These are phyloP conservation scores for Parasarocladium wereldwijsianum DNA, from an alignment of 2,329 filamentous ascomycete genomes.

Conservation along the genomic window DNA sequence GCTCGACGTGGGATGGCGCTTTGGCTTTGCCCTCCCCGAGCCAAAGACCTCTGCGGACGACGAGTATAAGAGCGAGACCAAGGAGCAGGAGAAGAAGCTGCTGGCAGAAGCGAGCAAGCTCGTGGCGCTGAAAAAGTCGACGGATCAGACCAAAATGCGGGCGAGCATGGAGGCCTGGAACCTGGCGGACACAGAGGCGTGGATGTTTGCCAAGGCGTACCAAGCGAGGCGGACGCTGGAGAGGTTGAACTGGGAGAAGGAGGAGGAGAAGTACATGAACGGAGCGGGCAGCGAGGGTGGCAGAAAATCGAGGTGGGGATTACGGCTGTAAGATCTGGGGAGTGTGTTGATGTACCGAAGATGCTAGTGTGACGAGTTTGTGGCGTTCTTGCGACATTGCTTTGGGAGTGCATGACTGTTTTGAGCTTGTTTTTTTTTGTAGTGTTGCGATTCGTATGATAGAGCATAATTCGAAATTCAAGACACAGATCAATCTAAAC, in stretches of 20 bases:
- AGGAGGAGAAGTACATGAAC: slow-evolving; percentile 49
- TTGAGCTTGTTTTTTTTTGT: no score
- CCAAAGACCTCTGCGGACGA: slow-evolving; percentile 7
- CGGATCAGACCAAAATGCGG: slow-evolving; percentile 29
- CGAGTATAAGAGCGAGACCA: background rate
- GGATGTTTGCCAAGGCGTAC: slow-evolving; percentile 59
- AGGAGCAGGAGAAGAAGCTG: slow-evolving; percentile 32
- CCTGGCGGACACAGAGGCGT: slow-evolving; percentile 61
- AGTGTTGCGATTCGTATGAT: no score
- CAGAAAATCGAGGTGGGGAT: slow-evolving; percentile 16
- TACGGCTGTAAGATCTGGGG: no score
- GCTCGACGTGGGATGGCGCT: slow-evolving; percentile 71
- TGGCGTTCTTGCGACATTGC: no score
- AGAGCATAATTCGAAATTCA: no score
- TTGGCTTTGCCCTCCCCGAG: slow-evolving; percentile 69
- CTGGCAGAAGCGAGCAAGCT: slow-evolving; percentile 33
- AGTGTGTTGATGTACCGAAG: no score
- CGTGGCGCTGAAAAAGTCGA: slow-evolving; percentile 29
- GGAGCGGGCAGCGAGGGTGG: slow-evolving; percentile 40
- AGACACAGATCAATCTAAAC: no score
- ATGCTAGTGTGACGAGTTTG: no score
- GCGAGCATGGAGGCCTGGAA: slow-evolving; percentile 50
- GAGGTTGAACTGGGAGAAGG: slow-evolving; percentile 52
- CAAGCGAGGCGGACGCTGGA: slow-evolving; percentile 48
- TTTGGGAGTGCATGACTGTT: no score